A percentile compares a stretch with the other conserved stretches of the same genome.
phyloP scores from a whole-genome alignment of 805 yeast species.

The Tetrapisispora taiwanensis region DNA sequence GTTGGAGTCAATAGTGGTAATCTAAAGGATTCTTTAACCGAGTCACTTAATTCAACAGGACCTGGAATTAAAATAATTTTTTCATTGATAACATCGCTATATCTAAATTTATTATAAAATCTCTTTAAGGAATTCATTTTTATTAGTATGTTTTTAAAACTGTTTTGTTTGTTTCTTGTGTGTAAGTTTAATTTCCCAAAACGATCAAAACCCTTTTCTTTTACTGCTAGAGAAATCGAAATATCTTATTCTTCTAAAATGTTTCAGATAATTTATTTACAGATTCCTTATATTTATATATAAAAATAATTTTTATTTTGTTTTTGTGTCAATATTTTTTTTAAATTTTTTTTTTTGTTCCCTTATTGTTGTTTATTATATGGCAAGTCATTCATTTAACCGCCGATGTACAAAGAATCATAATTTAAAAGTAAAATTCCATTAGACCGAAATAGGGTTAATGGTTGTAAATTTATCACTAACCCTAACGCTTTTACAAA shows the following conservation, averaged over 20 bases:
- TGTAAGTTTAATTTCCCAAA: too few relatives aligned
- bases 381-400: conserved; percentile 1
- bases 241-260: too few relatives aligned
- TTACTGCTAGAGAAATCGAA: too few relatives aligned
- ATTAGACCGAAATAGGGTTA: neutral
- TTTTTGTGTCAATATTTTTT: too few relatives aligned
- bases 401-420: neutral
- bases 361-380: too few relatives aligned
- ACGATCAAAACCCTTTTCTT: too few relatives aligned
- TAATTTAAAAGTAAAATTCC: neutral
- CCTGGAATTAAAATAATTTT: conserved; percentile 61
- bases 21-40: conserved; percentile 68
- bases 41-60: conserved; percentile 75
- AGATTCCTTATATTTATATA: too few relatives aligned
- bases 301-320: too few relatives aligned
- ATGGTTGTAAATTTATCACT: too few relatives aligned
- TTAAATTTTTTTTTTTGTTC: too few relatives aligned
- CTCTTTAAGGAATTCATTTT: neutral
- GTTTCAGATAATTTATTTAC: too few relatives aligned
- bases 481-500: too few relatives aligned
- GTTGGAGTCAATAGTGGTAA: conserved; percentile 87
- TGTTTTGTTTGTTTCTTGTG: neutral
- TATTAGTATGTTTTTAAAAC: neutral
- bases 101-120: neutral
- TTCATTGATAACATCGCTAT: conserved; percentile 4